Evolutionary conservation across 2,329 filamentous ascomycete species (phyloP), one percentile per base, ranked within the genome.

Genomic region (Xylaria sp.): DNA sequence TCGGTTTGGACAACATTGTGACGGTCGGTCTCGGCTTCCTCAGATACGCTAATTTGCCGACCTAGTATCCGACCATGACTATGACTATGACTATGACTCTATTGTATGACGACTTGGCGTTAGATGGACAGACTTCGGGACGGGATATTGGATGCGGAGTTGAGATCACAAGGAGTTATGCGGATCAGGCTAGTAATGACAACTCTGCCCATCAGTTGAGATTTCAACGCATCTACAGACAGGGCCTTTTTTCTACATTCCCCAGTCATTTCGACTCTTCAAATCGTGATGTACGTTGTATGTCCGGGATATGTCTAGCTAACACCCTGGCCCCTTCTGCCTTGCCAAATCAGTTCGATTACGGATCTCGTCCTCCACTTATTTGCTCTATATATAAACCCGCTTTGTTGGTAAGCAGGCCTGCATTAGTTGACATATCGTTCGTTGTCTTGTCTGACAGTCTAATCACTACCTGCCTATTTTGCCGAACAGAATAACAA

Each of bases 51-150:
- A 14, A 4, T 58, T 55, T 58, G 30, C 42, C 2, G 8, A 30
- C n/a, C 14, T 34, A 30, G 12, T 36, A 59, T 63, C 21, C 59
- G 54, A 34, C 34, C 34, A 36, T 27, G 24, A 50, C 30, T 48
- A 27, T 66, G 5, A 50, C 30, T 48, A 27, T 66, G 5, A 3
- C 27, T 53, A 27, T 55, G 56, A 47, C 30, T 61, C 36, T 59
- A 58, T 61, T 64, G 36, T 48, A 19, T 66, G 59, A 56, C 50
- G 60, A 32, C 21, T 58, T 61, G 59, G 64, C 51, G 51, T 60
- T 61, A 24, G 19, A 30, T 58, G 36, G 34, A 59, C 58, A 51
- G 45, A 60, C 47, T 54, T 65, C 27, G 7, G 9, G 30, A 14
- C 36, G 19, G 34, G 14, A 14, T 14, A 11, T 8, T 8, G 12